Percentiles rank a stretch among this genome's conserved stretches.
Evolutionary conservation across 192 early-diverging fungal genomes (phyloP).

Genomic region (Coemansia sp.): DNA sequence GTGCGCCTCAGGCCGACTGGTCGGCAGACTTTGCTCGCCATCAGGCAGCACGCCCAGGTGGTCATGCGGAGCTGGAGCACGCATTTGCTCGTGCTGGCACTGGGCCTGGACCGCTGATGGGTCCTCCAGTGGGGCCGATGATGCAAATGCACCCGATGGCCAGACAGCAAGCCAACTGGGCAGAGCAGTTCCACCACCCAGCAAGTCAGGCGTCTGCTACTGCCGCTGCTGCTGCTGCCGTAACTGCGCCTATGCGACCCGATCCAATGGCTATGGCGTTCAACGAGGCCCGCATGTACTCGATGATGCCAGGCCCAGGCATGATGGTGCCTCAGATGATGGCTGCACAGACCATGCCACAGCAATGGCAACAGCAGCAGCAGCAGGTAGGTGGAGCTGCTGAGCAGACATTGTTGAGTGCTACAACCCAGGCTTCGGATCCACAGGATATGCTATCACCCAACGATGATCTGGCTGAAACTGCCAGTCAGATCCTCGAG

Average conservation of each 20-base stretch:
- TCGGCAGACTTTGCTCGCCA: constrained; percentile 73
- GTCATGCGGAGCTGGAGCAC: constrained; percentile 53
- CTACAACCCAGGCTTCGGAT: constrained; percentile 4
- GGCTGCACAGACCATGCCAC: constrained; percentile 30
- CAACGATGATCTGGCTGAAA: constrained; percentile 75
- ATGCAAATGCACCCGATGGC: constrained; percentile 51
- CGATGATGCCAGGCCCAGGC: constrained; percentile 43
- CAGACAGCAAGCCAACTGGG: constrained; percentile 48
- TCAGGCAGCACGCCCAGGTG: constrained; percentile 31
- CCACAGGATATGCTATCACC: constrained; percentile 25
- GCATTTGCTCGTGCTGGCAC: constrained; percentile 34
- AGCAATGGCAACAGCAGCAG: constrained; percentile 25
- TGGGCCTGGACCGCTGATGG: constrained; percentile 12
- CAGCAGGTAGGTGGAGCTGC: constrained; percentile 44
- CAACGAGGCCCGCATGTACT: constrained; percentile 64
- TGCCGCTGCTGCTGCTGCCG: constrained; percentile 18
- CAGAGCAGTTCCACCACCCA: constrained; percentile 58
- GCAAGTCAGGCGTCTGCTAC: constrained; percentile 18
- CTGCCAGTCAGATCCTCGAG: constrained; percentile 81
- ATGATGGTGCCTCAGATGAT: constrained; percentile 34
- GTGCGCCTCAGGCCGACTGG: constrained; percentile 62
- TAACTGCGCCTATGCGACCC: constrained; percentile 14
- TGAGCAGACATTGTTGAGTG: constrained; percentile 42
- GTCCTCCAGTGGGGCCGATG: constrained; percentile 14
- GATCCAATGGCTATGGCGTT: constrained; percentile 65